Evolutionary conservation across 768 basidiomycete genomes (phyloP).

Genomic region (Lanmaoa pseudosensibilis): DNA sequence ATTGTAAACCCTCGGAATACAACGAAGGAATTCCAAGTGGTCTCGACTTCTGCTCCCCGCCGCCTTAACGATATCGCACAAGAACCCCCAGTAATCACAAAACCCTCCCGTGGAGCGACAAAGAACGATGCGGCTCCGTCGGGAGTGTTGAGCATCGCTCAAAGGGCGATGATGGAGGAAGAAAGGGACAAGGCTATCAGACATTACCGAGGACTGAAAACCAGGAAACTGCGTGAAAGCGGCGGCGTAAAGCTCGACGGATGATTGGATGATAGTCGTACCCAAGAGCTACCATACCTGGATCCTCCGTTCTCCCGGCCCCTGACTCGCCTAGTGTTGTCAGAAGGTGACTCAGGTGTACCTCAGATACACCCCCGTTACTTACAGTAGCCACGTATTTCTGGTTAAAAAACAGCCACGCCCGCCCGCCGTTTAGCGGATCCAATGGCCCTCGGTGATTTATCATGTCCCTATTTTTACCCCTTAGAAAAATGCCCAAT

Average conservation of each 20-base stretch:
- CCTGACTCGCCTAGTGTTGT: too few relatives aligned
- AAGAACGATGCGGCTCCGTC: conserved; percentile 29
- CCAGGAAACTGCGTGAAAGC: conserved; percentile 35
- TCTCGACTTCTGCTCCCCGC: conserved; percentile 56
- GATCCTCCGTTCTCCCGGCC: background rate
- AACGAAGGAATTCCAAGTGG: conserved; percentile 48
- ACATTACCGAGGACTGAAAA: conserved; percentile 70
- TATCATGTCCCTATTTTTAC: conserved; percentile 6
- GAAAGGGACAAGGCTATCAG: conserved; percentile 70
- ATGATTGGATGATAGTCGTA: conserved; percentile 6
- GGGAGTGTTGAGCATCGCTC: conserved; percentile 68
- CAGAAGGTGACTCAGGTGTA: too few relatives aligned
- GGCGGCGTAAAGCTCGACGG: conserved; percentile 10
- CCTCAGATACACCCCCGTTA: background rate
- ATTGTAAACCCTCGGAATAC: conserved; percentile 20
- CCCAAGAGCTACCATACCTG: conserved; percentile 10
- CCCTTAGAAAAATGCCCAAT: background rate
- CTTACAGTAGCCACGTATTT: conserved; percentile 2
- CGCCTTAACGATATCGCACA: conserved; percentile 71
- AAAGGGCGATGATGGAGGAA: conserved; percentile 73
- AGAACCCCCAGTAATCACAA: conserved; percentile 64
- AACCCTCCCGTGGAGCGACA: conserved; percentile 49
- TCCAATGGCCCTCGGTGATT: conserved; percentile 5
- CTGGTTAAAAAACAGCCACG: conserved; percentile 2
- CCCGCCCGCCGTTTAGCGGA: background rate